Evolutionary conservation across 805 yeast species (phyloP).

Genomic region (Henningerozyma blattae): DNA sequence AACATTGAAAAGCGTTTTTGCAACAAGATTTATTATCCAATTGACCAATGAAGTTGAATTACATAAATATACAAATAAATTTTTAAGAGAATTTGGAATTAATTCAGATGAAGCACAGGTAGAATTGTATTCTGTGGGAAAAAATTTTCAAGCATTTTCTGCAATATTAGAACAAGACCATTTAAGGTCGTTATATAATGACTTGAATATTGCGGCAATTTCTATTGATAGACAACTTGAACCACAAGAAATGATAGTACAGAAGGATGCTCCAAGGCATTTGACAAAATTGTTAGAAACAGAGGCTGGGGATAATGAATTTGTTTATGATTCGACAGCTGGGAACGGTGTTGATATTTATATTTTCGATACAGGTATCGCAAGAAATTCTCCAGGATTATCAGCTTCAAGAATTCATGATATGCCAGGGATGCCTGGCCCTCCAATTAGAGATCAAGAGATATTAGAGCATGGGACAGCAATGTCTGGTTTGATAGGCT

Average conservation of each 20-base stretch:
- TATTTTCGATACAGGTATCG: conserved; percentile 78
- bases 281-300: conserved; percentile 51
- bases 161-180: conserved; percentile 26
- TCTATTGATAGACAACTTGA: conserved; percentile 26
- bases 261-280: conserved; percentile 50
- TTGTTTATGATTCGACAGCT: conserved; percentile 33
- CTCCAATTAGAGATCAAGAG: conserved; percentile 44
- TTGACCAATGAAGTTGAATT: conserved; percentile 12
- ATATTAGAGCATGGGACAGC: conserved; percentile 84
- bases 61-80: conserved; percentile 8
- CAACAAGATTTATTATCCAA: conserved; percentile 17
- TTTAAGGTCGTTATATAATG: conserved; percentile 24
- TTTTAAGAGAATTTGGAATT: conserved; percentile 4
- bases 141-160: conserved; percentile 22
- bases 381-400: conserved; percentile 45
- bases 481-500: conserved; percentile 82
- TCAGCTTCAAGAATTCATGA: conserved; percentile 40
- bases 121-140: conserved; percentile 20
- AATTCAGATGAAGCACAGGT: conserved; percentile 3
- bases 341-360: conserved; percentile 64
- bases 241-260: conserved; percentile 26
- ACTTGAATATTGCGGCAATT: conserved; percentile 25
- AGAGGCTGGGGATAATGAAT: conserved; percentile 25
- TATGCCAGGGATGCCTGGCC: conserved; percentile 30
- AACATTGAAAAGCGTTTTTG: no score